Base-by-base conservation (phyloP, 1,284 basidiomycete genomes). In the Cryptococcus sp. region DNA sequence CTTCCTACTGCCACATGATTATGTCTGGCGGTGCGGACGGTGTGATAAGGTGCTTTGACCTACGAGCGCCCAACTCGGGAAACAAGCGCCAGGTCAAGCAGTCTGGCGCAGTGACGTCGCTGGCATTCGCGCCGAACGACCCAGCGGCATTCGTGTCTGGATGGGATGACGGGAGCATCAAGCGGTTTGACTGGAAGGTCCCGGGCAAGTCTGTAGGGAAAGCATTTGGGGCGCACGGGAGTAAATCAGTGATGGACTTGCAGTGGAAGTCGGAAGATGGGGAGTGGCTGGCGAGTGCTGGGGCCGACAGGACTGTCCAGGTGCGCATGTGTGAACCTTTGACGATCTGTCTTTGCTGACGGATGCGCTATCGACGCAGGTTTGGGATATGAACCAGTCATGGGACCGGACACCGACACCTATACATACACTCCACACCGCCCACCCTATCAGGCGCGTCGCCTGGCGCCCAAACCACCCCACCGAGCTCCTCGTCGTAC, bases 11-110 rank as follows among this genome's bases (percentile, higher is more conserved):
- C 80, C 54, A 87, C 64, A 86, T 89, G 59, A 86, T 88, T 52
- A 81, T 91, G 60, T 90, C 88, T 3, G 89, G 87, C 16, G 89
- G 89, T 20, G 85, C 87, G 1, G 90, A 93, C 65, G 89, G 89
- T 20, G 16, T 45, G 18, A 47, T 38, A 33, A 36, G 39, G 13
- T 59, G 24, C 18, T 36, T 91, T 89, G 90, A 92, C 72, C 73
- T 91, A 16, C 82, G 89, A 48, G 86, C 86, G 61, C 78, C 88
- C 54, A 79, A 84, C 18, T 84, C 83, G 55, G 85, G 85, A 1
- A 80, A 85, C 36, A 82, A 88, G 78, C 83, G 85, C 51, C 66
- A 67, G 20, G 84, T 91, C 33, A 86, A 85, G 55, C 87, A 90
- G 63, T 84, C 87, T 2, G 83, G 83, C 0, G 80, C 86, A 4